phyloP scores from a whole-genome alignment of 805 yeast species.

The Metschnikowia dekortorum region DNA sequence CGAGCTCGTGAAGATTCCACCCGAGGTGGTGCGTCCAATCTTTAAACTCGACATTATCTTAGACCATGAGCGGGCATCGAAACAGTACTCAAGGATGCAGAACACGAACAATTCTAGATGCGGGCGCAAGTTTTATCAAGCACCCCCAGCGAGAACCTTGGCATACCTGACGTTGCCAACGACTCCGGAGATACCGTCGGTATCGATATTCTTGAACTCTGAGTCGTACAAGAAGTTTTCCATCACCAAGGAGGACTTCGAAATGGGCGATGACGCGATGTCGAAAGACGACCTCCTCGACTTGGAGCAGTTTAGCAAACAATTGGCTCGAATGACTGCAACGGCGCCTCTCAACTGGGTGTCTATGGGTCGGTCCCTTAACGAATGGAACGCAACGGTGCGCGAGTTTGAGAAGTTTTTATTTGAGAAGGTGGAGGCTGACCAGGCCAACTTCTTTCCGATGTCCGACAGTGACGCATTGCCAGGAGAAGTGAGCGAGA shows the following conservation, averaged over 20 bases:
- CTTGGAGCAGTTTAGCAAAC: slow-evolving; percentile 2
- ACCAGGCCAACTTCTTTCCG: slow-evolving; percentile 13
- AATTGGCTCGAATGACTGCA: not conserved
- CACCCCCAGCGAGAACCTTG: not conserved
- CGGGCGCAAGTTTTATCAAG: slow-evolving; percentile 7
- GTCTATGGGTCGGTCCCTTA: slow-evolving; percentile 43
- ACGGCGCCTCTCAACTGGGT: slow-evolving; percentile 3
- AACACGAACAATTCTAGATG: slow-evolving; percentile 5
- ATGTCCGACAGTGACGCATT: not conserved
- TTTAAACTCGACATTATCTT: slow-evolving; percentile 44
- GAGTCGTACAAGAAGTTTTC: slow-evolving; percentile 26
- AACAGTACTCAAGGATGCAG: slow-evolving; percentile 17
- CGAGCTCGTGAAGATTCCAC: slow-evolving; percentile 40
- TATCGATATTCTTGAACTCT: slow-evolving; percentile 18
- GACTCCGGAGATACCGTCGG: slow-evolving; percentile 12
- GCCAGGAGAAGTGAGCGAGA: slow-evolving; percentile 7
- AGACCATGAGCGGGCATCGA: slow-evolving; percentile 39
- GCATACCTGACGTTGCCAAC: slow-evolving; percentile 13
- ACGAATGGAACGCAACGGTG: slow-evolving; percentile 47
- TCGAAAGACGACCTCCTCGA: slow-evolving; percentile 8
- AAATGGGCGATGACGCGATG: slow-evolving; percentile 11
- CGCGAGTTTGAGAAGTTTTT: slow-evolving; percentile 44
- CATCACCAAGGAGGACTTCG: slow-evolving; percentile 23
- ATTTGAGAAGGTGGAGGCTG: slow-evolving; percentile 21
- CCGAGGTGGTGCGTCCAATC: slow-evolving; percentile 43